Base-by-base conservation (phyloP, 2,329 filamentous ascomycete species). In the Penicillium sp. region DNA sequence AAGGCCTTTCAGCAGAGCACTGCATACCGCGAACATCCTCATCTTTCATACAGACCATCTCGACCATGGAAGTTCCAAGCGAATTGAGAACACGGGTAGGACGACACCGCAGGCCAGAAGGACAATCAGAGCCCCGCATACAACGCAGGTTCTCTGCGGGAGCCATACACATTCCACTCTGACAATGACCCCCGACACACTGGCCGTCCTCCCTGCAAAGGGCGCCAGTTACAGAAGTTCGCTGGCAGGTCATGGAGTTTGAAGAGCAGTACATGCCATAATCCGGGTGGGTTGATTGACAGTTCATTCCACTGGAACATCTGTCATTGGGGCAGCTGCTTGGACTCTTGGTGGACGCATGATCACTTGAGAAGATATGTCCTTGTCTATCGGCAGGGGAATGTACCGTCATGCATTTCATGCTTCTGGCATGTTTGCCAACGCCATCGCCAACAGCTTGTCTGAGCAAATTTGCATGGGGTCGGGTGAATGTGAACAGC, bases 191-290 rank as follows among this genome's bases (percentile, higher is more conserved):
- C 31, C 9, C n/a, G 13, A 39, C 34, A 39, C 50, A 52, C 13
- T 47, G 50, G 6, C 16, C 13, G 15, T 53, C 23, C 8, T 38
- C 50, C 13, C 9, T 19, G 23, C 50, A 48, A 29, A 31, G 19
- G 4, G 15, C n/a, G 13, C 51, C 51, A 29, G 23, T 11, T 10
- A 25, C 15, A n/a, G 43, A 38, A 4, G 10, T 29, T n/a, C 19
- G 15, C 34, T 48, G 51, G 43, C 43, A 53, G 11, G 33, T 48
- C 34, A 23, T 48, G 4, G 27, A 25, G 34, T 19, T 25, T 6
- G 43, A 29, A 10, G 51, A 48, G 41, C 51, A 53, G 34, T 48
- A 48, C 51, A 53, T 48, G 4, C 34, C 34, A 29, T 53, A 53
- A 9, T 29, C 27, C 5, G 43, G 51, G 33, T 53, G 31, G 9